These are phyloP conservation scores for Mycena vitilis DNA, from an alignment of 768 basidiomycete genomes.

Conservation along the genomic window DNA sequence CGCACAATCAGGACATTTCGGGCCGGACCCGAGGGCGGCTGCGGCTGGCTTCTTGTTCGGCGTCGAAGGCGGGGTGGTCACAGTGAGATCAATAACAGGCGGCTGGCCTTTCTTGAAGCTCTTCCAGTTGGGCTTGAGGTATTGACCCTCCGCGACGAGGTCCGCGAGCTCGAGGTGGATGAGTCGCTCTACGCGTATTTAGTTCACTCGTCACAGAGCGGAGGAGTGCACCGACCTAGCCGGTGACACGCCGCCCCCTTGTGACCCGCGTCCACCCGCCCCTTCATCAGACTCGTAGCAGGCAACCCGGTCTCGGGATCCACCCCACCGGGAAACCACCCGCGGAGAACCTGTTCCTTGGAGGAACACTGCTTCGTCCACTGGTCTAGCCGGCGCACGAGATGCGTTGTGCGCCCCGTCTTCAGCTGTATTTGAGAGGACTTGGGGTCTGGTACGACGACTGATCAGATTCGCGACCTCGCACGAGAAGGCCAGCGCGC, in stretches of 20 bases:
- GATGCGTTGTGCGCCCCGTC: conserved; percentile 82
- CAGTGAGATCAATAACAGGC: conserved; percentile 34
- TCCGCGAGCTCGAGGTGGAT: conserved; percentile 87
- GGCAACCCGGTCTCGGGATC: conserved; percentile 52
- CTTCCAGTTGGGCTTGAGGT: conserved; percentile 67
- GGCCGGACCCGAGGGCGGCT: conserved; percentile 36
- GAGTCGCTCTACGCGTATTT: conserved; percentile 64
- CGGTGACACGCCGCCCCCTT: conserved; percentile 78
- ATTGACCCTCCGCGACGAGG: conserved; percentile 65
- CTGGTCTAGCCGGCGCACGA: conserved; percentile 77
- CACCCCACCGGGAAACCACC: conserved; percentile 75
- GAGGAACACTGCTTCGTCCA: conserved; percentile 88
- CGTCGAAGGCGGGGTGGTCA: conserved; percentile 31
- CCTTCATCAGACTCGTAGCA: conserved; percentile 68
- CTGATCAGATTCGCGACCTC: background rate
- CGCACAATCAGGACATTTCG: conserved; percentile 54
- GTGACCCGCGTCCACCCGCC: conserved; percentile 69
- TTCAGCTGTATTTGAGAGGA: conserved; percentile 70
- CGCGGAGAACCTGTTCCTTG: conserved; percentile 78
- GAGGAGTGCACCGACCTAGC: conserved; percentile 51
- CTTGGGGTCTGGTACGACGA: conserved; percentile 31
- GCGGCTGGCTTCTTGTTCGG: conserved; percentile 41
- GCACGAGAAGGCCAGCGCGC: conserved; percentile 13
- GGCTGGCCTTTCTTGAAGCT: conserved; percentile 43
- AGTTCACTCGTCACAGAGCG: background rate